Conservation (phyloP, 23 red algal species). For the Chondrus crispus region DNA sequence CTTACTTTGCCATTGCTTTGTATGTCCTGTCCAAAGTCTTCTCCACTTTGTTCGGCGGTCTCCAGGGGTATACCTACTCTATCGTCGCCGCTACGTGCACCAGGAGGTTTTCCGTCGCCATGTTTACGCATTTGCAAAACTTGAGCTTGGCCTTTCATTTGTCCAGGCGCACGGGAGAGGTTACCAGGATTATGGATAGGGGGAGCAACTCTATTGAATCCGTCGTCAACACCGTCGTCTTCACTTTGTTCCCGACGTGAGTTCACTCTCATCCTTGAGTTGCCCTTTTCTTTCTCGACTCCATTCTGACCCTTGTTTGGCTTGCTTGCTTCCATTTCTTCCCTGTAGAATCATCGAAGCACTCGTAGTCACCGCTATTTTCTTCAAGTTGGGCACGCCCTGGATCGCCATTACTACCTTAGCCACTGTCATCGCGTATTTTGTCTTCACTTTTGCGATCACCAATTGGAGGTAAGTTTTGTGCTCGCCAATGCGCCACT, state of each 20-base stretch:
- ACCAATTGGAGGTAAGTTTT: constrained; percentile 47
- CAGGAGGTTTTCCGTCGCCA: constrained; percentile 49
- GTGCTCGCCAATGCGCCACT: too few relatives aligned
- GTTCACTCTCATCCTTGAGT: neutral
- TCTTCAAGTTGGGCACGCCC: constrained; percentile 50
- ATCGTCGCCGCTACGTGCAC: constrained; percentile 31
- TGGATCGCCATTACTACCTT: constrained; percentile 39
- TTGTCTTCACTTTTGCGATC: constrained; percentile 11
- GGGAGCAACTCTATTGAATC: constrained; percentile 58
- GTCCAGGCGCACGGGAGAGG: constrained; percentile 69
- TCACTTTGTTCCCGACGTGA: constrained; percentile 81
- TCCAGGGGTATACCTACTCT: constrained; percentile 36
- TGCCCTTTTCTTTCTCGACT: neutral
- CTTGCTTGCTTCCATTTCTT: neutral
- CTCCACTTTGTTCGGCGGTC: neutral
- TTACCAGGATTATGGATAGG: constrained; percentile 86
- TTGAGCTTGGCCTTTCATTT: constrained; percentile 80
- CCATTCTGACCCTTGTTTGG: neutral
- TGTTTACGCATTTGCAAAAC: constrained; percentile 74
- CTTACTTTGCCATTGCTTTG: constrained; percentile 23
- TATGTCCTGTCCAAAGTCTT: constrained; percentile 37
- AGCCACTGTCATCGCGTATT: constrained; percentile 35
- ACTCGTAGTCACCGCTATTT: constrained; percentile 59
- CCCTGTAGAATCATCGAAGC: constrained; percentile 38
- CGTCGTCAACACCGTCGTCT: constrained; percentile 58